Base-by-base conservation (phyloP, 2,329 filamentous ascomycete genomes). In the Fusarium tupiense region DNA sequence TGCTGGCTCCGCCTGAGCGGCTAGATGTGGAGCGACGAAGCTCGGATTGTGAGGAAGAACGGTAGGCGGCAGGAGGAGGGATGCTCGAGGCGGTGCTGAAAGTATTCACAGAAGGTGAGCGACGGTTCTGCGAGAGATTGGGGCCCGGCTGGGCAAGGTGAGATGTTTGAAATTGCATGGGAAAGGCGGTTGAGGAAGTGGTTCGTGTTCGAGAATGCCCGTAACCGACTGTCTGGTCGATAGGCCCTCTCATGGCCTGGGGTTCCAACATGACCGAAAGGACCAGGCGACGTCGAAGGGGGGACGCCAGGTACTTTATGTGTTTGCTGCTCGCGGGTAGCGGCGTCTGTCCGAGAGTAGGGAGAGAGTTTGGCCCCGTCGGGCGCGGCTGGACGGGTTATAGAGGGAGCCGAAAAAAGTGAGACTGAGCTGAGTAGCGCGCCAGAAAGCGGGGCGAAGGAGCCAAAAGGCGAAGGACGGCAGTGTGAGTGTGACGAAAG, bases 11-110 rank as follows among this genome's bases (percentile, higher is more conserved):
- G 71, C 88, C 89, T 29, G 94, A 97, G 77, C 94, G 91, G 59
- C 93, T 93, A 8, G 94, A 97, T 37, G 91, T 94, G 35, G 94
- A 97, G 75, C 95, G 91, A 69, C 93, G 91, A 56, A 92, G 84
- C 82, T 92, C 89, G 81, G 80, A 86, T 56, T 81, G 87, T 74
- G 87, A 85, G 68, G 90, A 87, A 67, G 85, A 88, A 75, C 88
- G 87, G 81, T 88, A 89, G 75, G 85, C 87, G 71, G 85, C 89
- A 76, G 87, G 90, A 75, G 86, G 90, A 69, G 80, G 91, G 57
- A 91, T 88, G 73, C 91, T 93, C n/a, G 91, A 93, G 41, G 90
- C 86, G 64, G 93, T 95, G 79, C 90, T 92, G 80, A 91, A 90
- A 29, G 88, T 90, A 85, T 93, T 86, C 83, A 94, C 83, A 82